These are phyloP conservation scores for Rheum nobile DNA, from an alignment of 148 eudicot genomes.

Conservation along the genomic window DNA sequence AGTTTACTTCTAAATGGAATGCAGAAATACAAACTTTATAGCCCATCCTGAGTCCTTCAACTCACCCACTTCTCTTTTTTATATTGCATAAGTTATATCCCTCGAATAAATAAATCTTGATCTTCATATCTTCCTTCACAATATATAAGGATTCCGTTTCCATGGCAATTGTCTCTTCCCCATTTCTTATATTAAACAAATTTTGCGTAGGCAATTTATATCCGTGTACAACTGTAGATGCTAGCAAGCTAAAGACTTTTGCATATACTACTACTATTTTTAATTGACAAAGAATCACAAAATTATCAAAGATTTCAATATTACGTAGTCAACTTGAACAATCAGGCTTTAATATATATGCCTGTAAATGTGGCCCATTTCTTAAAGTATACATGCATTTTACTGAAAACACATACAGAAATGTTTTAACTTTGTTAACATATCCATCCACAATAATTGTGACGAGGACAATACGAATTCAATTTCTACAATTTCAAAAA, in stretches of 20 bases:
- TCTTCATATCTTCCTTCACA: neutral
- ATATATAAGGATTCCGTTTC: neutral
- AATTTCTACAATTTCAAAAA: neutral
- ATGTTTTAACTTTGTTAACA: neutral
- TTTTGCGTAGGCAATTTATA: neutral
- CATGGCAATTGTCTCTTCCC: conserved; percentile 4
- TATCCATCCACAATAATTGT: neutral
- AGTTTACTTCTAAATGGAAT: too few relatives aligned
- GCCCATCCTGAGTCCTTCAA: neutral
- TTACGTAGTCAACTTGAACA: conserved; percentile 4
- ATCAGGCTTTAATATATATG: neutral
- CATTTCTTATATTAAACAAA: neutral
- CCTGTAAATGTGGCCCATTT: neutral
- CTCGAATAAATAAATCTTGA: neutral
- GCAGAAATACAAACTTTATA: neutral
- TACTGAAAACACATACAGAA: neutral
- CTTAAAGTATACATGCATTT: neutral
- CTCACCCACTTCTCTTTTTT: conserved; percentile 6
- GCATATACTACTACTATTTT: conserved; percentile 1
- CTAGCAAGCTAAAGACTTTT: neutral
- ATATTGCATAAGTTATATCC: neutral
- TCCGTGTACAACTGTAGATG: conserved; percentile 6
- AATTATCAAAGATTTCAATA: neutral
- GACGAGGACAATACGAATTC: neutral
- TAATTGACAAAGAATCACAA: neutral